phyloP scores from a whole-genome alignment of 2,329 filamentous ascomycete species.

The Xylariomycetidae sp. region DNA sequence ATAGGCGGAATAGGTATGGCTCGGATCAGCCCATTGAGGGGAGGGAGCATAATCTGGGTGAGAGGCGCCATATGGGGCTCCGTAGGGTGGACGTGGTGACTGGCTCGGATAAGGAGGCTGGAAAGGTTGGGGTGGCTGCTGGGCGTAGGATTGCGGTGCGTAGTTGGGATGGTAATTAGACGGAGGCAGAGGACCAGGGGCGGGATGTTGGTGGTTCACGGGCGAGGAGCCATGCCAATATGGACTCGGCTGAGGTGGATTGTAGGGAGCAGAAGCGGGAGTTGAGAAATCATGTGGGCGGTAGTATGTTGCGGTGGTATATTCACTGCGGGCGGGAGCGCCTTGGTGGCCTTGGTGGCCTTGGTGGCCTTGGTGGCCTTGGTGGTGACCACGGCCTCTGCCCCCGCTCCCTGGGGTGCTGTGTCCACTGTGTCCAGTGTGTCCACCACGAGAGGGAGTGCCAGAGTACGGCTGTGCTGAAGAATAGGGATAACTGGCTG shows the following conservation, averaged over 20 bases:
- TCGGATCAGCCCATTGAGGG: slow-evolving; percentile 38
- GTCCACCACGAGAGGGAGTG: slow-evolving; percentile 22
- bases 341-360: too few relatives aligned
- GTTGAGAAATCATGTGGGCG: slow-evolving; percentile 22
- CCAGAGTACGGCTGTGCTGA: slow-evolving; percentile 41
- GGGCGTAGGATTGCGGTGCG: slow-evolving; percentile 41
- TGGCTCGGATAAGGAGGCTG: slow-evolving; percentile 33
- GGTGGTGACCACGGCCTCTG: slow-evolving; percentile 22
- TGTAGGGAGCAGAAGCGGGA: slow-evolving; percentile 19
- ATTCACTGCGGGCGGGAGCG: slow-evolving; percentile 17
- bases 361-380: too few relatives aligned
- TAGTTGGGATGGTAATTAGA: slow-evolving; percentile 31
- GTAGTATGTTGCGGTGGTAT: slow-evolving; percentile 24
- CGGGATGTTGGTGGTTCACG: slow-evolving; percentile 19
- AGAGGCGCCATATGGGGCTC: slow-evolving; percentile 35
- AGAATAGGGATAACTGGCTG: slow-evolving; percentile 22
- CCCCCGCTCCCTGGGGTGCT: slow-evolving; percentile 14
- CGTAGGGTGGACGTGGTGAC: slow-evolving; percentile 29
- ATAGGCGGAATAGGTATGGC: slow-evolving; percentile 24
- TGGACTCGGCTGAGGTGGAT: slow-evolving; percentile 20
- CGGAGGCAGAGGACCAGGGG: slow-evolving; percentile 39
- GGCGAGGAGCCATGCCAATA: slow-evolving; percentile 29
- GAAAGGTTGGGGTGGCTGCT: slow-evolving; percentile 32
- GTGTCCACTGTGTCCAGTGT: slow-evolving; percentile 20
- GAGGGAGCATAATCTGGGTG: slow-evolving; percentile 32